Evolutionary conservation across 1,284 basidiomycete genomes (phyloP).

Genomic region (Irpex lacteus): DNA sequence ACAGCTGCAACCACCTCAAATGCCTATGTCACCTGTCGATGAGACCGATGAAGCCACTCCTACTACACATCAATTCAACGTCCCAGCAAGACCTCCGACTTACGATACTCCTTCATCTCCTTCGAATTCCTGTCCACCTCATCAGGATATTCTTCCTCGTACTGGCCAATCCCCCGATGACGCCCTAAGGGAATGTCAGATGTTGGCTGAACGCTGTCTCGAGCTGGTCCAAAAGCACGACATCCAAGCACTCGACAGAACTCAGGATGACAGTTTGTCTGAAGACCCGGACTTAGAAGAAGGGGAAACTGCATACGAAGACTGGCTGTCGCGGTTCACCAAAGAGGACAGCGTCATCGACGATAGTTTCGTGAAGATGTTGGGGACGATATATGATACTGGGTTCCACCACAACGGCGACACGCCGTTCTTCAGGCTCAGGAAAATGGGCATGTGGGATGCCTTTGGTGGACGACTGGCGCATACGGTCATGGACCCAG

Average conservation of each 20-base stretch:
- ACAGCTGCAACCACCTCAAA: neutral
- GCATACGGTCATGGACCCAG: neutral
- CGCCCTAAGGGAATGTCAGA: neutral
- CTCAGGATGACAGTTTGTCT: neutral
- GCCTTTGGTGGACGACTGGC: neutral
- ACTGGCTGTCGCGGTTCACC: neutral
- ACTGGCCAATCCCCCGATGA: neutral
- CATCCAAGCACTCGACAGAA: neutral
- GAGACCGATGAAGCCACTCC: neutral
- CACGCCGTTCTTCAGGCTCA: neutral
- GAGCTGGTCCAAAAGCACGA: neutral
- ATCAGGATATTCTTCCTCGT: neutral
- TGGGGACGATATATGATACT: neutral
- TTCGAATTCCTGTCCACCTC: neutral
- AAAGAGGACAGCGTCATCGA: neutral
- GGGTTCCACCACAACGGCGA: neutral
- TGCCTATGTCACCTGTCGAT: neutral
- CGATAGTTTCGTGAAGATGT: neutral
- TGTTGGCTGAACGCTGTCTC: neutral
- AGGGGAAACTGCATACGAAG: neutral
- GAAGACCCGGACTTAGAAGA: neutral
- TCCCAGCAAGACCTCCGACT: no score
- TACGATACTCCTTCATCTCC: no score
- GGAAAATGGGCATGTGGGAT: neutral
- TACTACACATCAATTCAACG: neutral